A percentile compares a stretch with the other conserved stretches of the same genome.
Evolutionary conservation across 1,284 basidiomycete genomes (phyloP).

Genomic region (Marasmius tenuissimus): DNA sequence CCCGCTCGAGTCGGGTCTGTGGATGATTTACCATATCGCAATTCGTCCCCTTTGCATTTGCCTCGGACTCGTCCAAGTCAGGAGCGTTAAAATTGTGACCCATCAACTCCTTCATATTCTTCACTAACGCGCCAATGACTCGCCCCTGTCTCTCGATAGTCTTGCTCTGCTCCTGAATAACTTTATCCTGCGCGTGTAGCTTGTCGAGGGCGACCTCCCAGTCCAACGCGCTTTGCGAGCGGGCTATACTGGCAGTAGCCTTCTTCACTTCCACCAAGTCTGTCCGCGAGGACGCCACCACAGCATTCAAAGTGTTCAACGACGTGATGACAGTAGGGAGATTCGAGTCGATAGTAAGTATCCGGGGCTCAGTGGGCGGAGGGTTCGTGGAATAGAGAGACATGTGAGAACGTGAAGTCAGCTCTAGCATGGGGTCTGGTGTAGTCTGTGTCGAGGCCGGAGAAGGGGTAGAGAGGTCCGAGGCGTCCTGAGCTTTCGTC

Average conservation of each 20-base stretch:
- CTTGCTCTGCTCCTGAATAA: not conserved
- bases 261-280: not conserved
- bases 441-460: not conserved
- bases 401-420: not conserved
- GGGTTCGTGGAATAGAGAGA: not conserved
- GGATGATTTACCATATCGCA: not conserved
- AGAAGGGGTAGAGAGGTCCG: not conserved
- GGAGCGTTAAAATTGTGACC: not conserved
- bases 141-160: not conserved
- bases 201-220: not conserved
- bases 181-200: not conserved
- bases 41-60: not conserved
- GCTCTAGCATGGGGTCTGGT: not conserved
- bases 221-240: not conserved
- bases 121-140: not conserved
- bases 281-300: not conserved
- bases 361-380: not conserved
- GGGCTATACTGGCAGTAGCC: not conserved
- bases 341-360: not conserved
- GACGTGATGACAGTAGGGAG: not conserved
- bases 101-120: not conserved
- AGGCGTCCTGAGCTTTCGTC: not conserved
- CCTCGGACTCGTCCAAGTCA: not conserved
- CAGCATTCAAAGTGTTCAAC: not conserved
- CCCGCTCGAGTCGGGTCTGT: not conserved